These are phyloP conservation scores for Rubia peregrina DNA, from an alignment of 305 asterid species.

Conservation along the genomic window DNA sequence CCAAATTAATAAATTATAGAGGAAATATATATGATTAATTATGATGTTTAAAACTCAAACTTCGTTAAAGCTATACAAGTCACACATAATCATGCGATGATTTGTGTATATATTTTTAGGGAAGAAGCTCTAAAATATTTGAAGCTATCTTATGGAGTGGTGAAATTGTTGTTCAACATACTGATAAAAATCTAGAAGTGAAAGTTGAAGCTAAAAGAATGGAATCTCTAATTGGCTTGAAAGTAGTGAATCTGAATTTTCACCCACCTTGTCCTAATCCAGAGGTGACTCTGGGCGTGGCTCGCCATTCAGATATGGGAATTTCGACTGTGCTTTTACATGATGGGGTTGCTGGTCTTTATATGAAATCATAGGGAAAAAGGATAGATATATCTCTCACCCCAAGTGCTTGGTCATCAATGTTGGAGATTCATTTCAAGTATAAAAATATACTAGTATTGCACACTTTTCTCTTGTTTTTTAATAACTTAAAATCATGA, in stretches of 20 bases:
- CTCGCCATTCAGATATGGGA: conserved; percentile 20
- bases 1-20: too few relatives aligned
- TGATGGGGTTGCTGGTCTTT: conserved; percentile 3
- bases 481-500: too few relatives aligned
- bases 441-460: too few relatives aligned
- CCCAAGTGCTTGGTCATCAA: conserved; percentile 5
- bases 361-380: background rate
- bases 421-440: conserved; percentile 3
- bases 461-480: too few relatives aligned
- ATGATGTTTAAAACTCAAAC: too few relatives aligned
- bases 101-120: conserved; percentile 10
- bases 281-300: conserved; percentile 21
- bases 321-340: conserved; percentile 11
- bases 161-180: conserved; percentile 20
- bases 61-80: too few relatives aligned
- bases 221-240: conserved; percentile 17
- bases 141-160: conserved; percentile 20
- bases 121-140: conserved; percentile 23
- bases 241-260: conserved; percentile 18
- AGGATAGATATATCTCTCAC: background rate
- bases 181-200: conserved; percentile 22
- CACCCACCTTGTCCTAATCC: conserved; percentile 25
- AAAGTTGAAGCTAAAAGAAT: background rate
- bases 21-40: too few relatives aligned
- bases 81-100: too few relatives aligned